Conservation (phyloP, 192 early-diverging fungal genomes). For the Coemansia sp. region DNA sequence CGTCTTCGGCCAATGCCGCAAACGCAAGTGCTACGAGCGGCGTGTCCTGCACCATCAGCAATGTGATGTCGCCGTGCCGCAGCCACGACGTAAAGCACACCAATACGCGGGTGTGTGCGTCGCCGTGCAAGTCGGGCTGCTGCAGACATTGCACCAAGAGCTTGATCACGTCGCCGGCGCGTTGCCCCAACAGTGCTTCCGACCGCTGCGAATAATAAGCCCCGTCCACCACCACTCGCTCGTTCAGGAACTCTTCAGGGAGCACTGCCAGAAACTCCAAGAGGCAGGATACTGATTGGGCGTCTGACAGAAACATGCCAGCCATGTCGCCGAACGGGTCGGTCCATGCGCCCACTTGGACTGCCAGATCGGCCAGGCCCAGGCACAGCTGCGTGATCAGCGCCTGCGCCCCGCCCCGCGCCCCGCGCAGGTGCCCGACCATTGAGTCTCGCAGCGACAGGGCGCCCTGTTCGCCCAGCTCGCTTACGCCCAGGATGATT, state of each 20-base stretch:
- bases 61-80: slow-evolving; percentile 72
- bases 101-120: slow-evolving; percentile 65
- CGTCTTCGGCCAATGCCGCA: slow-evolving; percentile 64
- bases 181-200: slow-evolving; percentile 61
- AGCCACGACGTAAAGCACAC: slow-evolving; percentile 86
- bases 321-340: slow-evolving; percentile 78
- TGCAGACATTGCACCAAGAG: slow-evolving; percentile 72
- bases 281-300: slow-evolving; percentile 64
- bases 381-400: slow-evolving; percentile 82
- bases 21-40: slow-evolving; percentile 73
- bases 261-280: slow-evolving; percentile 83
- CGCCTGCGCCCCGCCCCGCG: slow-evolving; percentile 59
- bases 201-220: slow-evolving; percentile 62
- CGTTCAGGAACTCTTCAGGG: slow-evolving; percentile 82
- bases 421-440: slow-evolving; percentile 62
- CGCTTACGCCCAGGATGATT: slow-evolving; percentile 78
- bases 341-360: slow-evolving; percentile 79
- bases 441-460: slow-evolving; percentile 76
- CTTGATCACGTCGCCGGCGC: slow-evolving; percentile 67
- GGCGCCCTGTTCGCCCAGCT: slow-evolving; percentile 67
- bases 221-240: slow-evolving; percentile 61
- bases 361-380: slow-evolving; percentile 78
- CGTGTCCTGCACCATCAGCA: slow-evolving; percentile 60
- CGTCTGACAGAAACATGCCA: slow-evolving; percentile 61
- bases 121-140: slow-evolving; percentile 56